Base-by-base conservation (phyloP, 2,329 filamentous ascomycete genomes). In the Chaetomiaceae sp. region DNA sequence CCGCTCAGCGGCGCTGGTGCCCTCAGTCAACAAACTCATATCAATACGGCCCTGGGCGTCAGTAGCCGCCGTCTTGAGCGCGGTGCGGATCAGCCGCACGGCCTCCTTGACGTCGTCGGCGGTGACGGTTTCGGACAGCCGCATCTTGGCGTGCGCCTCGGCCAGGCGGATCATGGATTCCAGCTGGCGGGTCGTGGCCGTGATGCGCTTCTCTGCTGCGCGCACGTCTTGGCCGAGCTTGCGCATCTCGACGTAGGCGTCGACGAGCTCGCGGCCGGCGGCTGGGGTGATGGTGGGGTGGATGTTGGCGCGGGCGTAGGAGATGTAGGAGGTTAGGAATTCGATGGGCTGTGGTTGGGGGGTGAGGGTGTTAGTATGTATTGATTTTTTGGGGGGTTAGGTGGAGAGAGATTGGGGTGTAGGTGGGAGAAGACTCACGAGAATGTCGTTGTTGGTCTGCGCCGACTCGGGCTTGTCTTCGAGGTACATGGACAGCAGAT, bases 81-180 rank as follows among this genome's bases (percentile, higher is more conserved):
- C 93, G 1, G 85, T 87, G 64, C 92, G 89, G 69, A 99, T 99
- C 37, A 99, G 77, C 10, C 93, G 86, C 41, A 95, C 89, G 0
- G 93, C 91, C 72, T 99, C 93, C 44, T 82, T 73, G 5, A 99
- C 95, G 63, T 99, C 95, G 43, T 80, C 79, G 23, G 79, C 81
- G 0, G 87, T 90, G 37, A 99, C 93, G 13, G 76, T 80, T 3
- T 75, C 67, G 0, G 86, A 82, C 5, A 99, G 80, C 4, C 93
- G 87, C 95, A 99, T 99, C 70, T 96, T 96, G 44, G 93, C 95
- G 69, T 99, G 95, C 0, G 91, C 93, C 73, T 99, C 93, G 1
- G 91, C 75, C 3, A 99, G 85, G 55, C 93, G 92, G 65, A 99
- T 97, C 95, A 99, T 99, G 40, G 87, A 93, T 72, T 99, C 95